Base-by-base conservation (phyloP, 2,329 filamentous ascomycete genomes). In the Sclerotinia minor region DNA sequence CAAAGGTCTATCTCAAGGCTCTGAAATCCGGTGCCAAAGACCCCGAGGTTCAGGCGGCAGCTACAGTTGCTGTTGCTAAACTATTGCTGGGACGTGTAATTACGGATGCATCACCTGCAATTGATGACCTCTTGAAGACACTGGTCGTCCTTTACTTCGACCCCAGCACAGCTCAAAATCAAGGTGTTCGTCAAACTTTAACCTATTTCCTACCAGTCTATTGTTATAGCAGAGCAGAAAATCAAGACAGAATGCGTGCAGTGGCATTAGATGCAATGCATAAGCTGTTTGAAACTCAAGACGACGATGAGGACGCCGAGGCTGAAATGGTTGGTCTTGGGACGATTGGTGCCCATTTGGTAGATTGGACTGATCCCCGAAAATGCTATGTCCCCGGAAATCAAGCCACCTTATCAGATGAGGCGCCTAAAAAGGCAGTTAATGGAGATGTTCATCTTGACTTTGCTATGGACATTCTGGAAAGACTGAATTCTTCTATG, bases 161-260 rank as follows among this genome's bases (percentile, higher is more conserved):
- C 75, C 93, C 94, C 0, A 87, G 91, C 5, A 95, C 91, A 5
- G 85, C 87, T 0, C 83, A 85, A 38, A 97, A 97, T 76, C 90
- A 94, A 72, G 88, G 88, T 11, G 88, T 97, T 8, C 84, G 93
- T 29, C 94, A 98, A 78, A 90, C 92, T 0, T 83, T 98, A 65
- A 92, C 92, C 72, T 98, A 98, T 79, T 97, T 97, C 83, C 82
- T 98, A 47, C 94, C 94, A 0, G 94, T 97, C 0, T 98, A 96
- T 81, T 95, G 92, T 78, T 96, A 94, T 79, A 94, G 91, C 9
- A 86, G 92, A 3, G 79, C 88, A 5, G 90, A 92, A 71, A 97
- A 97, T 75, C 93, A 95, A 71, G 85, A 90, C 38, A 84, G 92
- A 45, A 93, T 98, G 90, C 87, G 88, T 8, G 80, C 83, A 24